Evolutionary conservation across 2,329 filamentous ascomycete species (phyloP), one percentile per base, ranked within the genome.

Genomic region (Fusarium pininemorale): DNA sequence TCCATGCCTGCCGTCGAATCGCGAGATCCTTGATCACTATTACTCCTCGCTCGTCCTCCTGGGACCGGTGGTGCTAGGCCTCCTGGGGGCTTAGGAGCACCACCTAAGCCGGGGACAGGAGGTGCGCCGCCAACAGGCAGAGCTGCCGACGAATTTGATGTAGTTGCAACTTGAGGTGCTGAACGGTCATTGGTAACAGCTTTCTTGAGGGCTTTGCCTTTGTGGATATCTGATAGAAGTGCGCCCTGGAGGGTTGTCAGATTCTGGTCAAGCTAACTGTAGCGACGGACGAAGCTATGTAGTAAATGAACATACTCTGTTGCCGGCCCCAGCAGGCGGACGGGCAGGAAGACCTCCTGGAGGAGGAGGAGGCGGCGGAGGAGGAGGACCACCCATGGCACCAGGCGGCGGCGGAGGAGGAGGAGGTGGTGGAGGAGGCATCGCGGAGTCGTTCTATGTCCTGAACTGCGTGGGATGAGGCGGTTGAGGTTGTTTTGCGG

Each of bases 121-220:
- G 95, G 95, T 55, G 95, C 95, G 72, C 93, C 92, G 75, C 90
- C 92, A 64, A 93, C 84, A 18, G 92, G 88, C 61, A 88, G 90
- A 38, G 87, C 88, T 20, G 58, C 58, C 18, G 89, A 88, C 38
- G 81, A 79, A 18, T 79, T 79, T 20, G 80, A 73, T 13, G 72
- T 63, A 22, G 78, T 81, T 65, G 11, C 74, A 64, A 98, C 82
- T 57, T 89, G 78, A 2, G 96, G 96, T 13, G 94, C 94, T 28
- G 95, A 98, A 82, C 96, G 92, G 82, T 98, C 96, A 83, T 98
- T 98, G 76, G 95, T 94, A 63, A 94, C 92, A 38, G 94, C 88
- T 83, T 98, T 98, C 84, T 93, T 98, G 67, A 98, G 87, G 70
- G 86, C 85, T 75, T 85, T 88, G 74, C 96, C 96, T 82, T 97